Evolutionary conservation across 495 filamentous ascomycete genomes (phyloP).

Genomic region (Penicillium pulvis): DNA sequence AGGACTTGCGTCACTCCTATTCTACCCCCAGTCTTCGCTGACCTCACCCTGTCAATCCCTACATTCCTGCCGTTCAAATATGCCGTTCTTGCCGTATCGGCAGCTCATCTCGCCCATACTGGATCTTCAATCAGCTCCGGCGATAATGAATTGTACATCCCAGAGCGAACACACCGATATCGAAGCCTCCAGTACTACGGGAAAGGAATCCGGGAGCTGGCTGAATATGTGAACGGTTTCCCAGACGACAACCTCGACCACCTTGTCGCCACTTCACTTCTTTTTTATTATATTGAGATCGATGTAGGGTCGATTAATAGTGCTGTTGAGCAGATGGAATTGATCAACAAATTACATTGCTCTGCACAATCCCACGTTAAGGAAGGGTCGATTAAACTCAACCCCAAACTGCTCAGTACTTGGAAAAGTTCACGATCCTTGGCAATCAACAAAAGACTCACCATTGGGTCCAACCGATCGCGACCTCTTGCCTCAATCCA

Average conservation of each 20-base stretch:
- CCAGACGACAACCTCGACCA: neutral
- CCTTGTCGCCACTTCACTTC: neutral
- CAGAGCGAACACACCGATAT: neutral
- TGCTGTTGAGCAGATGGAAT: neutral
- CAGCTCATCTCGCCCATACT: neutral
- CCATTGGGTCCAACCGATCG: neutral
- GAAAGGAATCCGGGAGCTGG: neutral
- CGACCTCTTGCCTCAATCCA: neutral
- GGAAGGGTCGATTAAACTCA: neutral
- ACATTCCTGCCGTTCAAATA: neutral
- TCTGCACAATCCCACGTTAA: neutral
- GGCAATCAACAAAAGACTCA: neutral
- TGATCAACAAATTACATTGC: neutral
- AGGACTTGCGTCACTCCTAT: neutral
- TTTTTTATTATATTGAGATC: slow-evolving; percentile 1
- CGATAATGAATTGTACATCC: neutral
- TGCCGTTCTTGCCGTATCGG: neutral
- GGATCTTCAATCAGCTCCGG: neutral
- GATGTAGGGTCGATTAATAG: neutral
- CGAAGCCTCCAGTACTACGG: slow-evolving; percentile 1
- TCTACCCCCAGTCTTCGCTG: neutral
- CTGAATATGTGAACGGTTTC: neutral
- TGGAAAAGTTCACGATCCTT: neutral
- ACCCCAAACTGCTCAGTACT: neutral
- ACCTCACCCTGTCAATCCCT: neutral